phyloP scores from a whole-genome alignment of 2,329 filamentous ascomycete species.

The Trematosphaeria pertusa region DNA sequence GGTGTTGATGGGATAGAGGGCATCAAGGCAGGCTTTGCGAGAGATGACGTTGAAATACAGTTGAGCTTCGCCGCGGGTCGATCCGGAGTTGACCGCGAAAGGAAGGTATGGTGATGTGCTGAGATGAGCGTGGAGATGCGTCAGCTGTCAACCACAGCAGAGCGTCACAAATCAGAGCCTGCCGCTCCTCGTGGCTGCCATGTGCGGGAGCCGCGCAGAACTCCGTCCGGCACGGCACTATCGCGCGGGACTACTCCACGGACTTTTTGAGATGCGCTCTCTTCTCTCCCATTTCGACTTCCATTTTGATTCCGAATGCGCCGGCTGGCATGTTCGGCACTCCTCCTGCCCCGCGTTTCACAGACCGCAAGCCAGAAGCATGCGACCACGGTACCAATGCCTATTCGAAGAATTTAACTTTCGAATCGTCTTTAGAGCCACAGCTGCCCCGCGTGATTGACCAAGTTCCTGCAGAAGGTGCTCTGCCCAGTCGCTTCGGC shows the following conservation, averaged over 20 bases:
- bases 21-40: background rate
- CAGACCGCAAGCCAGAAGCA: background rate
- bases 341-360: conserved; percentile 4
- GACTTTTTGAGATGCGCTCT: background rate
- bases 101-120: background rate
- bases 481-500: background rate
- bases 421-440: background rate
- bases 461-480: background rate
- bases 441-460: background rate
- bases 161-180: background rate
- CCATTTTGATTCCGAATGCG: conserved; percentile 1
- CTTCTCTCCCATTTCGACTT: background rate
- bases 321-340: background rate
- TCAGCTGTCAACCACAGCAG: background rate
- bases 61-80: conserved; percentile 4
- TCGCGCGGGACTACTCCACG: background rate
- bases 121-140: background rate
- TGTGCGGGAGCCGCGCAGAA: background rate
- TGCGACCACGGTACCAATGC: background rate
- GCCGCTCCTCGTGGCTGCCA: background rate
- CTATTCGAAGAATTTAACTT: no score
- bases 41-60: conserved; percentile 19
- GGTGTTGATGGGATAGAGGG: background rate
- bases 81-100: background rate
- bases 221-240: background rate